Evolutionary conservation across 352 stramenopile genomes (phyloP).

Genomic region (Phytophthora rubi): DNA sequence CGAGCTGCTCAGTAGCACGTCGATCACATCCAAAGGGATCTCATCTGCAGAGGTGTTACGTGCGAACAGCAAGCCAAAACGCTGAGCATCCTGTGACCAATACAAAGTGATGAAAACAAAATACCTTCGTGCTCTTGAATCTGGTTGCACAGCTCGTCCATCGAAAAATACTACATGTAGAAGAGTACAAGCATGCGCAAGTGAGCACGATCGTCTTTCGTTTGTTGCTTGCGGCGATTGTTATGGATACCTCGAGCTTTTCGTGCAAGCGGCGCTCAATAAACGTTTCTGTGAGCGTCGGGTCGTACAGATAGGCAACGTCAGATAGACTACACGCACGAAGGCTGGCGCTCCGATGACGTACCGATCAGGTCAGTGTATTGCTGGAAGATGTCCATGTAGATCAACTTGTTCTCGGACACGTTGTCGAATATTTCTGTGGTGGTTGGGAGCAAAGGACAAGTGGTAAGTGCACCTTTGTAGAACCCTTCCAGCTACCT

Average conservation of each 20-base stretch:
- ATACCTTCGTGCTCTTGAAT: slow-evolving; percentile 86
- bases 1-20: slow-evolving; percentile 80
- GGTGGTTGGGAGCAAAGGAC: not conserved
- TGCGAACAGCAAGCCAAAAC: slow-evolving; percentile 12
- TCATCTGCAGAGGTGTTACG: slow-evolving; percentile 47
- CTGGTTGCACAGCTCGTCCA: slow-evolving; percentile 79
- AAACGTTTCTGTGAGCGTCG: slow-evolving; percentile 57
- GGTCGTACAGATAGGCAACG: slow-evolving; percentile 10
- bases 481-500: not conserved
- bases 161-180: slow-evolving; percentile 67
- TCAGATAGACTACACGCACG: slow-evolving; percentile 1
- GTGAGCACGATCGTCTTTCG: not conserved
- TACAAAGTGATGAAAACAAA: not conserved
- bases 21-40: slow-evolving; percentile 80
- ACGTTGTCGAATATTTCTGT: slow-evolving; percentile 86
- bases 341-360: slow-evolving; percentile 1
- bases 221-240: not conserved
- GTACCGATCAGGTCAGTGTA: slow-evolving; percentile 83
- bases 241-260: slow-evolving; percentile 74
- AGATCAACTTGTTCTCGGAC: slow-evolving; percentile 86
- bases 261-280: slow-evolving; percentile 66
- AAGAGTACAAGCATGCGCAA: not conserved
- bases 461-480: not conserved
- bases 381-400: slow-evolving; percentile 81
- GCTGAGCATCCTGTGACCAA: not conserved